phyloP scores from a whole-genome alignment of 2,329 filamentous ascomycete genomes.

The Penicillium sp. region DNA sequence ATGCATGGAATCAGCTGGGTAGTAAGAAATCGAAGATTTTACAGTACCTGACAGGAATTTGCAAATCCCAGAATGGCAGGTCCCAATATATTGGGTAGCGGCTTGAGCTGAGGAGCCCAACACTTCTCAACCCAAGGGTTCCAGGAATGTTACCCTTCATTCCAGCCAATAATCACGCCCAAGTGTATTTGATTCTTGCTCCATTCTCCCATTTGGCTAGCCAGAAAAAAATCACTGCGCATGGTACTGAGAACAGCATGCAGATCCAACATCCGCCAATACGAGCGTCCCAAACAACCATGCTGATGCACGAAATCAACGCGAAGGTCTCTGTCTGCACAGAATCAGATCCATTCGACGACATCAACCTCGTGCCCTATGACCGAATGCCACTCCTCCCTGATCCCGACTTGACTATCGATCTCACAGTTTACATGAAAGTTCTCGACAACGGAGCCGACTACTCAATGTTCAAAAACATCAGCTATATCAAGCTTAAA shows the following conservation, averaged over 20 bases:
- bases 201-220: background rate
- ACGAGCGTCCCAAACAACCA: background rate
- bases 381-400: too few species aligned
- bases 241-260: background rate
- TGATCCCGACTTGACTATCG: too few species aligned
- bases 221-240: background rate
- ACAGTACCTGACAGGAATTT: background rate
- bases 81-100: background rate
- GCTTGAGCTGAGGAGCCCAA: background rate
- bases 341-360: too few species aligned
- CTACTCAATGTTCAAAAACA: too few species aligned
- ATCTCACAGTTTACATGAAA: too few species aligned
- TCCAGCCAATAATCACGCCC: background rate
- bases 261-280: background rate
- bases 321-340: too few species aligned
- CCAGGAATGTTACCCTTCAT: background rate
- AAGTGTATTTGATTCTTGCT: background rate
- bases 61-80: background rate
- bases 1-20: conserved; percentile 1
- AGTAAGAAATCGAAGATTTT: background rate
- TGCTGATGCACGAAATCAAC: background rate
- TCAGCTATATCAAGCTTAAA: too few species aligned
- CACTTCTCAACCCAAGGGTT: background rate
- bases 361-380: too few species aligned
- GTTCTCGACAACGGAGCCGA: too few species aligned